Percentiles rank a stretch among this genome's conserved stretches.
Evolutionary conservation across 257 asterid genomes (phyloP).

Genomic region (Nyctanthes arbortristis): DNA sequence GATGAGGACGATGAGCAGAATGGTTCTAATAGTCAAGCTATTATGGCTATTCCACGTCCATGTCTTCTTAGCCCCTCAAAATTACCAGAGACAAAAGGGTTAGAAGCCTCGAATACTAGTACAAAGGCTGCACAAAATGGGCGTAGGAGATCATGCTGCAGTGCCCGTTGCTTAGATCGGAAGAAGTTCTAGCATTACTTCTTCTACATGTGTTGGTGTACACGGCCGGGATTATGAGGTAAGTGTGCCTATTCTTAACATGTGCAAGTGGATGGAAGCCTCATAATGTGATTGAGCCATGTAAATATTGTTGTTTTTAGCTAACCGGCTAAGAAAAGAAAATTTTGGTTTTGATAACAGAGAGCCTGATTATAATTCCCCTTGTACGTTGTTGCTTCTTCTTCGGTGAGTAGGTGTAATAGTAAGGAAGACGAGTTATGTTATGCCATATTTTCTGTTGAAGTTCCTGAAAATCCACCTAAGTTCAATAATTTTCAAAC

Average conservation of each 20-base stretch:
- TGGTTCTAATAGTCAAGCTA: conserved; percentile 34
- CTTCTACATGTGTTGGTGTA: conserved; percentile 76
- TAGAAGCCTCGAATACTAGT: conserved; percentile 38
- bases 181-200: conserved; percentile 85
- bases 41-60: conserved; percentile 51
- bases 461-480: not conserved
- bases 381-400: conserved; percentile 19
- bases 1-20: conserved; percentile 60
- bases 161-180: conserved; percentile 80
- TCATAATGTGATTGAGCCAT: not conserved
- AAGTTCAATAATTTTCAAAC: not conserved
- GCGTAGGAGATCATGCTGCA: conserved; percentile 54
- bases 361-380: not conserved
- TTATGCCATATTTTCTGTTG: conserved; percentile 2
- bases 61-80: conserved; percentile 60
- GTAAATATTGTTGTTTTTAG: not conserved
- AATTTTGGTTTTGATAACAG: not conserved
- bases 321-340: not conserved
- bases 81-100: conserved; percentile 37
- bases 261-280: not conserved
- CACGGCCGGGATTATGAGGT: conserved; percentile 64
- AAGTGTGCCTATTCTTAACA: conserved; percentile 16
- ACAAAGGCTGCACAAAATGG: conserved; percentile 41
- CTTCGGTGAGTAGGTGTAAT: conserved; percentile 28
- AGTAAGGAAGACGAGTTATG: conserved; percentile 8